A percentile compares a stretch with the other conserved stretches of the same genome.
Evolutionary conservation across 2,329 filamentous ascomycete genomes (phyloP).

Genomic region (Dothiorella sarmentorum): DNA sequence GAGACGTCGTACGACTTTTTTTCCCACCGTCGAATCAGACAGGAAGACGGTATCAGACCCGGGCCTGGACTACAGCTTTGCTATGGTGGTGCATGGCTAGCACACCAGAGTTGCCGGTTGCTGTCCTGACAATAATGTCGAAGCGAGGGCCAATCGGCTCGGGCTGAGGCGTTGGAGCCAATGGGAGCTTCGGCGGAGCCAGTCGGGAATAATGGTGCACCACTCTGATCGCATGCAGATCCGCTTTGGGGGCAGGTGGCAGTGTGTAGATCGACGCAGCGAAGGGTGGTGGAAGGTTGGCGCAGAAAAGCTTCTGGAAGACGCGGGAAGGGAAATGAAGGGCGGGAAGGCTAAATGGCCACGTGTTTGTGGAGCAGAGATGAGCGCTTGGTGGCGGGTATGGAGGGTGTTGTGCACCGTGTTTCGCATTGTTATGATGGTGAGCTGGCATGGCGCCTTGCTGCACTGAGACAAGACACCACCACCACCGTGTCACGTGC

Average conservation of each 20-base stretch:
- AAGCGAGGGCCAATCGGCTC: not conserved
- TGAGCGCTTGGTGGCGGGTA: constrained; percentile 5
- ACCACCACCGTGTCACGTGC: not conserved
- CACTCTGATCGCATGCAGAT: constrained; percentile 4
- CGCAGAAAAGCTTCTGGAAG: constrained; percentile 9
- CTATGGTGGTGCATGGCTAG: too few relatives aligned
- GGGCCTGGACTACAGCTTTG: not conserved
- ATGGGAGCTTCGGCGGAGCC: not conserved
- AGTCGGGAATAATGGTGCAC: not conserved
- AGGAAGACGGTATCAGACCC: not conserved
- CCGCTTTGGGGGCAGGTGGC: too few relatives aligned
- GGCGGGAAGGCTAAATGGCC: constrained; percentile 9
- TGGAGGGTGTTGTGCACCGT: not conserved
- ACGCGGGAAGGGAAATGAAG: constrained; percentile 6
- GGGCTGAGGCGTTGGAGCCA: not conserved
- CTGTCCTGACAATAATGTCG: too few relatives aligned
- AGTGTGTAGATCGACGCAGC: not conserved
- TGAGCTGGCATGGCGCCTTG: not conserved
- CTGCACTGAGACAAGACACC: not conserved
- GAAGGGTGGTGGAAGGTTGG: not conserved
- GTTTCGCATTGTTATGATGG: constrained; percentile 3
- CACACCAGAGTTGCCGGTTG: too few relatives aligned
- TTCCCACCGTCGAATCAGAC: constrained; percentile 2
- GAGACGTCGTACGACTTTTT: constrained; percentile 6
- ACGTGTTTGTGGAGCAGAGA: constrained; percentile 12